phyloP scores from a whole-genome alignment of 257 asterid species.

The Penstemon davidsonii region DNA sequence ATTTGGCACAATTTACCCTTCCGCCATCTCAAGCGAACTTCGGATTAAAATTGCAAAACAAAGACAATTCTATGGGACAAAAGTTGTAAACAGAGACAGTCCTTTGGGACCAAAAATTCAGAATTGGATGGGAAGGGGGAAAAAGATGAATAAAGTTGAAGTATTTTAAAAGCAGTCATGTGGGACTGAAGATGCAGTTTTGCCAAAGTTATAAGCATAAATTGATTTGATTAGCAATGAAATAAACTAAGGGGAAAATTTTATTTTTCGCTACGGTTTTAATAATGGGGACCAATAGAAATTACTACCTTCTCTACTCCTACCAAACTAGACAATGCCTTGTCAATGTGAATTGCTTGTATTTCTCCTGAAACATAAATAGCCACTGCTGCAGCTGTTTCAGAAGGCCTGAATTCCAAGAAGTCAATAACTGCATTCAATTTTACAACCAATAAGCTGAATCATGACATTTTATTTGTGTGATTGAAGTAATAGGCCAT shows the following conservation, averaged over 20 bases:
- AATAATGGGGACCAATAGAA: conserved; percentile 30
- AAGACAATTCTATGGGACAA: neutral
- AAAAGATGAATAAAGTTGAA: neutral
- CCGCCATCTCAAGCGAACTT: too few relatives aligned
- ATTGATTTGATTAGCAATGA: conserved; percentile 13
- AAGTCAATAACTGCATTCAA: conserved; percentile 75
- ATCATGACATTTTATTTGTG: conserved; percentile 20
- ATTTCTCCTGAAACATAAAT: conserved; percentile 46
- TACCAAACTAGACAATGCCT: conserved; percentile 48
- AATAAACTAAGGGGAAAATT: neutral
- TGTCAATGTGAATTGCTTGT: conserved; percentile 43
- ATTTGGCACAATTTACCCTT: neutral
- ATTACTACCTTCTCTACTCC: conserved; percentile 59
- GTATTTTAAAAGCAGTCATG: too few relatives aligned
- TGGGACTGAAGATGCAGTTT: neutral
- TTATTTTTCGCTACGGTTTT: conserved; percentile 20
- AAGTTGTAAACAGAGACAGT: too few relatives aligned
- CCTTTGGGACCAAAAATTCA: too few relatives aligned
- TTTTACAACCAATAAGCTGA: conserved; percentile 39
- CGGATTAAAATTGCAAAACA: too few relatives aligned
- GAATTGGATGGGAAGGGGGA: neutral
- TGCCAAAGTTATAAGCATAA: neutral
- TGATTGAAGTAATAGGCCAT: neutral
- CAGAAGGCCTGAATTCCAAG: conserved; percentile 85
- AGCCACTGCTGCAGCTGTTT: conserved; percentile 80